Percentiles rank a stretch among this genome's conserved stretches.
These are phyloP conservation scores for Fusarium xyrophilum DNA, from an alignment of 2,329 filamentous ascomycete genomes.

Conservation along the genomic window DNA sequence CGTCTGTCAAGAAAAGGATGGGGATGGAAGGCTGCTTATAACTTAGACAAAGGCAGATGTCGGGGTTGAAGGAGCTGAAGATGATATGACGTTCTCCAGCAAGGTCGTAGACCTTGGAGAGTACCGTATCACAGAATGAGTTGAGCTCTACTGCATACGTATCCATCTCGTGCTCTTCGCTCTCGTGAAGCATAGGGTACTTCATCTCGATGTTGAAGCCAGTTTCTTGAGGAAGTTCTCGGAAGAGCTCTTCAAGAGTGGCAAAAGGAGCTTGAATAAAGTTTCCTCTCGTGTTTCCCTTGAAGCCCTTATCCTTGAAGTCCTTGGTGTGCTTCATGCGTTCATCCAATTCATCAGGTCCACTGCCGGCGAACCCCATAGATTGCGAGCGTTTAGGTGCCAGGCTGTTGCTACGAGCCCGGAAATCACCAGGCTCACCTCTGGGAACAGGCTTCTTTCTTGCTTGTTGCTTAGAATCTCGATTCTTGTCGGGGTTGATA, in stretches of 20 bases:
- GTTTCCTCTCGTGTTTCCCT: conserved; percentile 90
- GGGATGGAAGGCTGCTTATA: conserved; percentile 98
- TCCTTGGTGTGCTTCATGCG: conserved; percentile 97
- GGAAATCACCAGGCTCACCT: conserved; percentile 45
- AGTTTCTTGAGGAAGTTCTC: conserved; percentile 78
- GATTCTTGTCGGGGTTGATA: conserved; percentile 67
- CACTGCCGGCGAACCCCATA: conserved; percentile 58
- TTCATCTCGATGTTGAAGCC: conserved; percentile 99
- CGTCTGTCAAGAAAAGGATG: conserved; percentile 91
- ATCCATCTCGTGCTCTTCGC: conserved; percentile 95
- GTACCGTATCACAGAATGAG: conserved; percentile 92
- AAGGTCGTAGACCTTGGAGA: conserved; percentile 88
- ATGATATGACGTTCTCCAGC: conserved; percentile 87
- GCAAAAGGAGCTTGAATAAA: conserved; percentile 97
- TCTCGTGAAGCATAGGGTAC: conserved; percentile 97
- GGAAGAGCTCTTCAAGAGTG: conserved; percentile 92
- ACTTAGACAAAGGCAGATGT: conserved; percentile 90
- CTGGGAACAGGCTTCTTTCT: conserved; percentile 31
- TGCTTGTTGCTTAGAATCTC: conserved; percentile 17
- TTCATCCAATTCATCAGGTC: conserved; percentile 64
- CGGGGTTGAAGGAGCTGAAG: conserved; percentile 96
- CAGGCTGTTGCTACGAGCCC: conserved; percentile 50
- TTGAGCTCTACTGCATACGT: conserved; percentile 95
- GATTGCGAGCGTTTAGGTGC: conserved; percentile 61
- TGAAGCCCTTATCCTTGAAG: conserved; percentile 94